Evolutionary conservation across 2,329 filamentous ascomycete species (phyloP).

Genomic region (Cladophialophora chaetospira): DNA sequence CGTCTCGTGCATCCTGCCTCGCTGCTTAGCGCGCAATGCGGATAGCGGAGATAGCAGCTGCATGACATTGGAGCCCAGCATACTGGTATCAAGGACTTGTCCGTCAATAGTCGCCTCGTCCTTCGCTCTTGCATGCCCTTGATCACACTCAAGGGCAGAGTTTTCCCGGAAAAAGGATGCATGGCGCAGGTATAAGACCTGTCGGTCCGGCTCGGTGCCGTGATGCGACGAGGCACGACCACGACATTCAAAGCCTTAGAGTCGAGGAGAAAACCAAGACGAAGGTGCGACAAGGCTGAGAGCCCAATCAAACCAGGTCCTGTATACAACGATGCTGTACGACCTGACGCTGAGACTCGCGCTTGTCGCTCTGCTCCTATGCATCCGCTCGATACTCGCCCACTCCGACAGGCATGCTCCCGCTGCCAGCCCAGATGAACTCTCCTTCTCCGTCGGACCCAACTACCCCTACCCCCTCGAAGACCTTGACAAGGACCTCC

Average conservation of each 20-base stretch:
- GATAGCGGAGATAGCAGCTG: neutral
- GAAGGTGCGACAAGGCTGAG: neutral
- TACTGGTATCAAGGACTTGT: constrained; percentile 5
- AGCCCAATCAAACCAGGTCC: neutral
- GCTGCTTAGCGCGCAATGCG: neutral
- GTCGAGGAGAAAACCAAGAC: neutral
- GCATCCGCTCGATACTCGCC: neutral
- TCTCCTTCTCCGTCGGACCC: constrained; percentile 26
- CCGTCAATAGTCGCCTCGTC: neutral
- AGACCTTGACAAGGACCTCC: constrained; percentile 37
- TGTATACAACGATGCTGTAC: neutral
- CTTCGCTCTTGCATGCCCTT: neutral
- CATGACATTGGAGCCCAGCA: neutral
- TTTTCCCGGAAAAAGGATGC: constrained; percentile 1
- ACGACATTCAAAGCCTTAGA: neutral
- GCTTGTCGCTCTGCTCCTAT: neutral
- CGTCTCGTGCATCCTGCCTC: neutral
- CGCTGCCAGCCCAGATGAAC: constrained; percentile 1
- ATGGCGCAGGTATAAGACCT: neutral
- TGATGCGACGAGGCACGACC: neutral
- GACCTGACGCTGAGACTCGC: neutral
- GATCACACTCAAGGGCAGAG: neutral
- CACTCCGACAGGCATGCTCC: neutral
- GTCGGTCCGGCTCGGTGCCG: neutral
- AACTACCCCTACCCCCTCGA: constrained; percentile 34